phyloP scores from a whole-genome alignment of 495 filamentous ascomycete species.

The Hyaloscypha bicolor region DNA sequence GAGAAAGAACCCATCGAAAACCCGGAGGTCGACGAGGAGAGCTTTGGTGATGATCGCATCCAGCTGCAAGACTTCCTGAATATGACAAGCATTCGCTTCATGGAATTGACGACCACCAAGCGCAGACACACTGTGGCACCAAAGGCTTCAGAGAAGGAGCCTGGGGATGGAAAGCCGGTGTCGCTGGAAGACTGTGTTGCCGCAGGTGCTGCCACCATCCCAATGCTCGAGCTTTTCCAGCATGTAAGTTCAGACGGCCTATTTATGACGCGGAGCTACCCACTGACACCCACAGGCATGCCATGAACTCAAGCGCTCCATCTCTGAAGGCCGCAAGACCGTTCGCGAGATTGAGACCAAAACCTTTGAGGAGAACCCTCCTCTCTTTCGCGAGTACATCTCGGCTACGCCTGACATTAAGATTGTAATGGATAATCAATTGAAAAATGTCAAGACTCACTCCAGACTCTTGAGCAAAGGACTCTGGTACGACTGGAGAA shows the following conservation, averaged over 20 bases:
- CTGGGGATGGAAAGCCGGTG: conserved; percentile 48
- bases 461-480: conserved; percentile 86
- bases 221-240: conserved; percentile 91
- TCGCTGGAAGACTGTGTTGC: conserved; percentile 78
- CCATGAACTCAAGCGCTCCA: conserved; percentile 91
- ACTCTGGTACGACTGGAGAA: conserved; percentile 98
- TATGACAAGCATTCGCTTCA: conserved; percentile 94
- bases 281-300: conserved; percentile 68
- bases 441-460: conserved; percentile 94
- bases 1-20: conserved; percentile 36
- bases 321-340: conserved; percentile 83
- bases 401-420: conserved; percentile 83
- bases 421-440: conserved; percentile 89
- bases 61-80: conserved; percentile 91
- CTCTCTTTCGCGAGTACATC: conserved; percentile 89
- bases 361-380: conserved; percentile 84
- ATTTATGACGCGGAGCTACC: conserved; percentile 7
- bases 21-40: conserved; percentile 37
- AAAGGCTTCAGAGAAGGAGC: conserved; percentile 42
- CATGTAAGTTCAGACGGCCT: conserved; percentile 60
- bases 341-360: conserved; percentile 87
- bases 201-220: conserved; percentile 87
- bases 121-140: conserved; percentile 80
- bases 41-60: conserved; percentile 63
- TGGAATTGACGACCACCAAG: conserved; percentile 93